Evolutionary conservation across 345 rosid species (phyloP), one percentile per base, ranked within the genome.

Genomic region (Aquilaria malaccensis): DNA sequence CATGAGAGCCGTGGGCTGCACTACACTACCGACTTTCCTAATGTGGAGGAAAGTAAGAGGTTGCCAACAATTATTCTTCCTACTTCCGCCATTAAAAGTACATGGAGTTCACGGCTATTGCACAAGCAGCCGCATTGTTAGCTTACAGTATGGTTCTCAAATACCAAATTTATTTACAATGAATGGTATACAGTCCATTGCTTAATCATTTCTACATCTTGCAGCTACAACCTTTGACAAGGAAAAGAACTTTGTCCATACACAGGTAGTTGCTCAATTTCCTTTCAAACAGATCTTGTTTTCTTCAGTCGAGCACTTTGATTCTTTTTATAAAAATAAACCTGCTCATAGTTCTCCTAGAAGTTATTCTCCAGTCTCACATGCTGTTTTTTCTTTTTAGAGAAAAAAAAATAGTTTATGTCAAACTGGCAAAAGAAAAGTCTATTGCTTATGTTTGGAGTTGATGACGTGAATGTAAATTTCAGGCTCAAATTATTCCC

Each of bases 1-100:
- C 97, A 88, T 2, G 99, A 94, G 64, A 94, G 96, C 79, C 96
- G 97, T 0, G 99, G 97, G 14, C 92, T 90, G 62, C 97, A 90
- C 80, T 94, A 90, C 79, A 94, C 83, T 10, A 75, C 67, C 10
- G 99, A 94, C 76, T 94, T 79, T 69, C 99, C 99, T 54, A 58
- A 77, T 50, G 70, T 90, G 64, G 92, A 90, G 70, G 99, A 94
- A 72, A 94, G 91, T 59, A 82, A 80, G 82, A 80, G 97, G 72
- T 78, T 88, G 33, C 99, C 99, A 0, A 88, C 99, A 0, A 69
- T 94, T 45, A 94, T 94, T 29, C 76, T 88, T 50, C 97, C 99
- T 3, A 75, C 72, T 68, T 79, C 94, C 2, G 63, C 79, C 30
- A 60, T 71, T 59, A 78, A 78, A 58, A 74, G 83, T 50, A 80